A percentile compares a stretch with the other conserved stretches of the same genome.
Conservation (phyloP, 2,329 filamentous ascomycete species). For the Colletotrichum destructivum region DNA sequence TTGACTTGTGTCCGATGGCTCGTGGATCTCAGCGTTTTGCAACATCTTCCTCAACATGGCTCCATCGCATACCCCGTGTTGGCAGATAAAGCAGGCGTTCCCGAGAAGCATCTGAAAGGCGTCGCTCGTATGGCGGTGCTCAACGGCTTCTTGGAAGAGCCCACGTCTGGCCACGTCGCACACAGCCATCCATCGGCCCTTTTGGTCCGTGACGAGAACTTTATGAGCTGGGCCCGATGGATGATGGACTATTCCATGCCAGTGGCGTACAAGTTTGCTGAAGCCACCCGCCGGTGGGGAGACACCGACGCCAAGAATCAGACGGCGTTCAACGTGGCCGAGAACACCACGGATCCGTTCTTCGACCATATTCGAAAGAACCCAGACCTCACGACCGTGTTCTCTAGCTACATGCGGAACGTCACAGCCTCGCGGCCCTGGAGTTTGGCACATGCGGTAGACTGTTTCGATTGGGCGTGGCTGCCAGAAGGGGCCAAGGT, state of each 20-base stretch:
- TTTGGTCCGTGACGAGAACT: conserved; percentile 46
- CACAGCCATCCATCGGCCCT: conserved; percentile 53
- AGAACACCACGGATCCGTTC: conserved; percentile 47
- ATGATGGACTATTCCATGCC: conserved; percentile 48
- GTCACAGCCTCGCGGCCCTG: conserved; percentile 49
- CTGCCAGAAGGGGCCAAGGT: conserved; percentile 31
- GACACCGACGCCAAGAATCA: conserved; percentile 45
- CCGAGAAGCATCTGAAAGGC: conserved; percentile 44
- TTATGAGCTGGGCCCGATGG: conserved; percentile 51
- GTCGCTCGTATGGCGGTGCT: conserved; percentile 57
- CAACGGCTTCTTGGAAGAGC: conserved; percentile 52
- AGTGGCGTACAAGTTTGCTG: conserved; percentile 44
- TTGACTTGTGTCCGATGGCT: conserved; percentile 13
- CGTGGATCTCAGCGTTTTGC: conserved; percentile 41
- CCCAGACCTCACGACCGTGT: conserved; percentile 46
- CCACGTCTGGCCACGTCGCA: conserved; percentile 46
- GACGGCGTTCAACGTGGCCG: conserved; percentile 51
- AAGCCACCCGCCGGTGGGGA: conserved; percentile 49
- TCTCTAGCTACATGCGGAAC: conserved; percentile 52
- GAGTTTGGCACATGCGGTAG: conserved; percentile 49
- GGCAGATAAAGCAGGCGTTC: conserved; percentile 41
- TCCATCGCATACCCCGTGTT: conserved; percentile 38
- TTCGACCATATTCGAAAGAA: conserved; percentile 51
- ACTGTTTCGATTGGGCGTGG: conserved; percentile 23
- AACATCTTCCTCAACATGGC: conserved; percentile 36